Base-by-base conservation (phyloP, 2,329 filamentous ascomycete genomes). In the Sordariomycetes sp. region DNA sequence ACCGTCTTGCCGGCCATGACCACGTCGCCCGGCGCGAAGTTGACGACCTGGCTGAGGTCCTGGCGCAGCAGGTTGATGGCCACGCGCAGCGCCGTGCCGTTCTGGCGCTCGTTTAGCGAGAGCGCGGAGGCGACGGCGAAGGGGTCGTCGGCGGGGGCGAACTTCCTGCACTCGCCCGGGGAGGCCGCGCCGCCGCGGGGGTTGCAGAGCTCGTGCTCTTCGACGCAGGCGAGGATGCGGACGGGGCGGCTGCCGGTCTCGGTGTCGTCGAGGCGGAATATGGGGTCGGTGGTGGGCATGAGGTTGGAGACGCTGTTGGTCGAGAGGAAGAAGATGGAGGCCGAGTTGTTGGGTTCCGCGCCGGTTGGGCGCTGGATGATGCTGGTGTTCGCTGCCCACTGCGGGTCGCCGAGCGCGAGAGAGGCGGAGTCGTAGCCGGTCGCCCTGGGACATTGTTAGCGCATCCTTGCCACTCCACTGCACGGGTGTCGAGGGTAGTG, bases 201-300 rank as follows among this genome's bases (percentile, higher is more conserved):
- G 32, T 59, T 59, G 58, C 58, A 59, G 37, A 59, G 28, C 35
- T 59, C 58, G 20, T 55, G 37, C 48, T 55, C 53, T 54, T 59
- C 58, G 43, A 55, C 24, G 35, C 58, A 59, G 54, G 53, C n/a
- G 28, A 59, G 28, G 43, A 56, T 32, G 18, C 32, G 55, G 54
- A 59, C 58, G 2, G 53, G 58, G 53, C 22, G 35, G 2, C 34
- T 20, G 58, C 25, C 46, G 34, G 53, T n/a, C n/a, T n/a, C n/a
- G n/a, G n/a, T n/a, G n/a, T n/a, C n/a, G 22, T 59, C 53, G 3
- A 34, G 35, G 2, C 35, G 40, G n/a, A 51, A 51, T n/a, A 51
- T 51, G 46, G 53, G 40, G 28, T 55, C 40, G 52, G 16, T 59
- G 18, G 57, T 55, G 11, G 57, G 53, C 16, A 53, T 14, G 11